phyloP scores from a whole-genome alignment of 2,329 filamentous ascomycete genomes.

The Botrytis sinoallii region DNA sequence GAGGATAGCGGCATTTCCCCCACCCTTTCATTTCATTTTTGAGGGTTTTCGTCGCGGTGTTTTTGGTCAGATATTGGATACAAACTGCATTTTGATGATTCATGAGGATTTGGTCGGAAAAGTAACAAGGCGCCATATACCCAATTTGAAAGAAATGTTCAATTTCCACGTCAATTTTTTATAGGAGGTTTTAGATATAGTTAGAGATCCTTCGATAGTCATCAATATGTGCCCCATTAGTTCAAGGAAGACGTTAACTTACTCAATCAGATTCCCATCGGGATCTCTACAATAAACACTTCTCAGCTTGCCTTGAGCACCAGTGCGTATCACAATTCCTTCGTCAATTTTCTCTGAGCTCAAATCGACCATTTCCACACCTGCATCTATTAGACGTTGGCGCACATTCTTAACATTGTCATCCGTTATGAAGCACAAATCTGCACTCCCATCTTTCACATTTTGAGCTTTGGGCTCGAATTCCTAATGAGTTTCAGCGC shows the following conservation, averaged over 20 bases:
- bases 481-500: slow-evolving; percentile 38
- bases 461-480: slow-evolving; percentile 57
- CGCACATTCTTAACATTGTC: slow-evolving; percentile 48
- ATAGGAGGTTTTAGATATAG: slow-evolving; percentile 18
- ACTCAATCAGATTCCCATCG: slow-evolving; percentile 62
- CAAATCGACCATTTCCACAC: slow-evolving; percentile 45
- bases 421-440: slow-evolving; percentile 58
- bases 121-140: slow-evolving; percentile 23
- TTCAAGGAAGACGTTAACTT: slow-evolving; percentile 14
- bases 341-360: slow-evolving; percentile 39
- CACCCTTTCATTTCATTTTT: not conserved
- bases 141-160: slow-evolving; percentile 9
- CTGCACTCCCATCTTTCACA: slow-evolving; percentile 55
- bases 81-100: not conserved
- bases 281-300: slow-evolving; percentile 61
- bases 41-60: not conserved
- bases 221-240: slow-evolving; percentile 9
- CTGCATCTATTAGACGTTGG: slow-evolving; percentile 42
- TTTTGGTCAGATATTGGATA: not conserved
- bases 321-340: slow-evolving; percentile 53
- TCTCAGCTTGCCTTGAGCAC: slow-evolving; percentile 51
- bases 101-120: not conserved
- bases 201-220: slow-evolving; percentile 24
- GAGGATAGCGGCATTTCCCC: not conserved
- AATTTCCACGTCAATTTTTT: slow-evolving; percentile 2